Percentiles rank a stretch among this genome's conserved stretches.
Evolutionary conservation across 768 basidiomycete species (phyloP).

Genomic region (Trametes elegans): DNA sequence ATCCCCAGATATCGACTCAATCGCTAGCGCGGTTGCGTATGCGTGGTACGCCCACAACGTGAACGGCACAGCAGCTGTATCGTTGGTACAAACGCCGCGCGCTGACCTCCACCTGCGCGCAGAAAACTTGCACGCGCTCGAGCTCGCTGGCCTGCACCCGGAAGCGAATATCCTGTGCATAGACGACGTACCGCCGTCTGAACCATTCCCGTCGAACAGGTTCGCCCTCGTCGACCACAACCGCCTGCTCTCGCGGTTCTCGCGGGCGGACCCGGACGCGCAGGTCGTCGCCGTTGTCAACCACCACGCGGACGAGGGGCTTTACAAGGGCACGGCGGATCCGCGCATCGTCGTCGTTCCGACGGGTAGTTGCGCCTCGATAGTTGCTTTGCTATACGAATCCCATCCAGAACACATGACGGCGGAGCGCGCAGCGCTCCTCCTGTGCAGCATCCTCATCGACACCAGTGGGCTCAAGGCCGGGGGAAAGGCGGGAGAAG

Average conservation of each 20-base stretch:
- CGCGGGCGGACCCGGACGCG: constrained; percentile 36
- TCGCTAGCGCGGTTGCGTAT: constrained; percentile 84
- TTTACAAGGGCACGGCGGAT: constrained; percentile 55
- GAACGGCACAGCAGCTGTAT: constrained; percentile 47
- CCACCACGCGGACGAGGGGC: constrained; percentile 86
- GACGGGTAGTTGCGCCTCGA: constrained; percentile 75
- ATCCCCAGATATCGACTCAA: constrained; percentile 77
- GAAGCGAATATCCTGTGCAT: constrained; percentile 61
- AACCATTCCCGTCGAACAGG: constrained; percentile 48
- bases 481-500: constrained; percentile 70
- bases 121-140: constrained; percentile 82
- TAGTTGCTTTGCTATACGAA: constrained; percentile 49
- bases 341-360: constrained; percentile 64
- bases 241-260: constrained; percentile 48
- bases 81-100: constrained; percentile 69
- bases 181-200: constrained; percentile 45
- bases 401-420: constrained; percentile 37
- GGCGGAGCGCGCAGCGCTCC: constrained; percentile 68
- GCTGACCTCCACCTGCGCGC: constrained; percentile 75
- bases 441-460: constrained; percentile 78
- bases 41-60: constrained; percentile 66
- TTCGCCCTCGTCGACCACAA: constrained; percentile 96
- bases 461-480: constrained; percentile 81
- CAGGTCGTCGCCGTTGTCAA: constrained; percentile 81
- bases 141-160: constrained; percentile 51